Conservation (phyloP, 805 yeast species). For the Yamadazyma olivae region DNA sequence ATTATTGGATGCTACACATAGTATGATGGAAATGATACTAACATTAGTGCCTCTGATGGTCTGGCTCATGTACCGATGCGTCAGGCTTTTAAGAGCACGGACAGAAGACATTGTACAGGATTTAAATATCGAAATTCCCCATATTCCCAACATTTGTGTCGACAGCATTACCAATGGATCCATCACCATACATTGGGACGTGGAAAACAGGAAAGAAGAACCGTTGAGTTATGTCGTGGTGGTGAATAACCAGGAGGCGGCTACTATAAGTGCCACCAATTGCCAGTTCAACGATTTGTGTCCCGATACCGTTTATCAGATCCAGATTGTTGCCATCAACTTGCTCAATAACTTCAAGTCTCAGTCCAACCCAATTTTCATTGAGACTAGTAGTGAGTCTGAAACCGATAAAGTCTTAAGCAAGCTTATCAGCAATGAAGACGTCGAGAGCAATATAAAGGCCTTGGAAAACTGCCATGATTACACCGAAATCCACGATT, state of each 20-base stretch:
- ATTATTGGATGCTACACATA: too few relatives aligned
- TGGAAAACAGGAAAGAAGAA: slow-evolving; percentile 26
- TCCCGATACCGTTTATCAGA: slow-evolving; percentile 26
- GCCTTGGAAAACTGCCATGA: neutral
- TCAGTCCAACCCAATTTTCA: slow-evolving; percentile 29
- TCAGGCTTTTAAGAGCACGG: slow-evolving; percentile 39
- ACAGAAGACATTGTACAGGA: slow-evolving; percentile 40
- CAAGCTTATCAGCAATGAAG: neutral
- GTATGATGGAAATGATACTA: slow-evolving; percentile 24
- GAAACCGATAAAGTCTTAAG: neutral
- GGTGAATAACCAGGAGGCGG: slow-evolving; percentile 34
- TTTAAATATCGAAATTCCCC: slow-evolving; percentile 53
- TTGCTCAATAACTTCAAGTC: slow-evolving; percentile 32
- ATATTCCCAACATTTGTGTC: slow-evolving; percentile 51
- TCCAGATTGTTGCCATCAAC: slow-evolving; percentile 37
- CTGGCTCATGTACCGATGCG: slow-evolving; percentile 41
- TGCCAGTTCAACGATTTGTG: slow-evolving; percentile 31
- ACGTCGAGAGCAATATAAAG: neutral
- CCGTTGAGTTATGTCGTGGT: slow-evolving; percentile 29
- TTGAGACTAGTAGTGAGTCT: slow-evolving; percentile 20
- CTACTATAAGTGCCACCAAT: slow-evolving; percentile 31
- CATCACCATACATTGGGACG: slow-evolving; percentile 57
- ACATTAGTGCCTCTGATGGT: slow-evolving; percentile 33
- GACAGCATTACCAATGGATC: slow-evolving; percentile 47
- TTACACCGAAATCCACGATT: neutral